Conservation (phyloP, 768 basidiomycete genomes). For the Trametes coccinea region DNA sequence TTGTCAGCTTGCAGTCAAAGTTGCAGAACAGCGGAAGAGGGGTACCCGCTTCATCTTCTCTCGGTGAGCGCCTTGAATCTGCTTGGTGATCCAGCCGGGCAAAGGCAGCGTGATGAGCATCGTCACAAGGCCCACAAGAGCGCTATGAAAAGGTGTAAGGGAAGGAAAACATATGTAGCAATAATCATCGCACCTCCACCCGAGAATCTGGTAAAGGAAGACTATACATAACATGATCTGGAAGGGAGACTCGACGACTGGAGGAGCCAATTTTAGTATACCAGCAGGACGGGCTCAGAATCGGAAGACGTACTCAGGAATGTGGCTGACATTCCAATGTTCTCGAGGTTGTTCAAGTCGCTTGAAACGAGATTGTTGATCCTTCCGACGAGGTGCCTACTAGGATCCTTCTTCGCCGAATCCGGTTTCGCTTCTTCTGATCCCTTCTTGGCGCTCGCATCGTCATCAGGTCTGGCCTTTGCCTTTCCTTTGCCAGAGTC, state of each 20-base stretch:
- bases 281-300: background rate
- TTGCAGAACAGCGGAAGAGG: background rate
- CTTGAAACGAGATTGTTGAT: slow-evolving; percentile 79
- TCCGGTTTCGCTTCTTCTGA: background rate
- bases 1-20: background rate
- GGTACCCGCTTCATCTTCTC: slow-evolving; percentile 43
- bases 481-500: background rate
- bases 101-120: slow-evolving; percentile 44
- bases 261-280: background rate
- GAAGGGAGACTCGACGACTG: slow-evolving; percentile 32
- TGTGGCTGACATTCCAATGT: background rate
- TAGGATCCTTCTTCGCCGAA: background rate
- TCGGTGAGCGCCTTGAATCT: slow-evolving; percentile 35
- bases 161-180: too few relatives aligned
- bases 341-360: slow-evolving; percentile 41
- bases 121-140: slow-evolving; percentile 43
- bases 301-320: slow-evolving; percentile 35
- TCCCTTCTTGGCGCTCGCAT: background rate
- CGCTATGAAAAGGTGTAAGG: slow-evolving; percentile 11
- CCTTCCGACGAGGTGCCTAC: slow-evolving; percentile 64
- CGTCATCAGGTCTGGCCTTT: background rate
- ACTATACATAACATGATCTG: slow-evolving; percentile 41
- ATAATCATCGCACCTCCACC: slow-evolving; percentile 45
- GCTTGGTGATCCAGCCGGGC: slow-evolving; percentile 41
- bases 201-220: slow-evolving; percentile 49